These are phyloP conservation scores for Petunia hybrid DNA, from an alignment of 305 asterid genomes.

Conservation along the genomic window DNA sequence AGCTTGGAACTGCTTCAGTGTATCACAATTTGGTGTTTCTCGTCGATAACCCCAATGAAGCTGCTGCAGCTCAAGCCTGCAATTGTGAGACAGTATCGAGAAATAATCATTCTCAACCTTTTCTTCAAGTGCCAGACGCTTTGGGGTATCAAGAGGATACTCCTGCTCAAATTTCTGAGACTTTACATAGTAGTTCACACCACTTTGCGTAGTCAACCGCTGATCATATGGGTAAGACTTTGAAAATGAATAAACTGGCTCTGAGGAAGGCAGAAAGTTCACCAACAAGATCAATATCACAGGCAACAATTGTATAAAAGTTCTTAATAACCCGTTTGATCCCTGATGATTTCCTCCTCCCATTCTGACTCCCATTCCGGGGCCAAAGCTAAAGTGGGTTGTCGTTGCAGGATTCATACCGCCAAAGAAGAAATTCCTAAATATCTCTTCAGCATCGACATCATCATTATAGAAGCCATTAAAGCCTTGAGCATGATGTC, in stretches of 20 bases:
- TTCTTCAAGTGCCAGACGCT: constrained; percentile 62
- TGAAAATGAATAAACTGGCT: constrained; percentile 74
- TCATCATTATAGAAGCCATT: constrained; percentile 76
- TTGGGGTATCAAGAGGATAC: constrained; percentile 66
- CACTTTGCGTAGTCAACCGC: constrained; percentile 67
- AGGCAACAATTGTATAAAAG: constrained; percentile 74
- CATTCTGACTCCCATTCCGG: constrained; percentile 63
- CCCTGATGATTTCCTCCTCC: constrained; percentile 76
- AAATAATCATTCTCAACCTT: constrained; percentile 77
- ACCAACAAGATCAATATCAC: constrained; percentile 74
- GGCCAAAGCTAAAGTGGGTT: constrained; percentile 78
- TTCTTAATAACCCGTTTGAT: constrained; percentile 59
- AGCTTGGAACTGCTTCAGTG: constrained; percentile 71
- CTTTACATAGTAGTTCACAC: constrained; percentile 81
- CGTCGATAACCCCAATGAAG: constrained; percentile 79
- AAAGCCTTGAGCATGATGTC: constrained; percentile 56
- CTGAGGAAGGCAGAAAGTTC: constrained; percentile 80
- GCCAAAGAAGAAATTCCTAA: constrained; percentile 91
- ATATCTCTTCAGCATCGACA: constrained; percentile 89
- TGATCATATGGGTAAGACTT: constrained; percentile 57
- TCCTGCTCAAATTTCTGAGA: constrained; percentile 71
- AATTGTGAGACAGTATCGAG: constrained; percentile 62
- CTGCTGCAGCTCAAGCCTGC: constrained; percentile 81
- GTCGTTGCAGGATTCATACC: constrained; percentile 78
- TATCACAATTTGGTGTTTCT: constrained; percentile 86